phyloP scores from a whole-genome alignment of 2,329 filamentous ascomycete species.

The Diaporthe sp. region DNA sequence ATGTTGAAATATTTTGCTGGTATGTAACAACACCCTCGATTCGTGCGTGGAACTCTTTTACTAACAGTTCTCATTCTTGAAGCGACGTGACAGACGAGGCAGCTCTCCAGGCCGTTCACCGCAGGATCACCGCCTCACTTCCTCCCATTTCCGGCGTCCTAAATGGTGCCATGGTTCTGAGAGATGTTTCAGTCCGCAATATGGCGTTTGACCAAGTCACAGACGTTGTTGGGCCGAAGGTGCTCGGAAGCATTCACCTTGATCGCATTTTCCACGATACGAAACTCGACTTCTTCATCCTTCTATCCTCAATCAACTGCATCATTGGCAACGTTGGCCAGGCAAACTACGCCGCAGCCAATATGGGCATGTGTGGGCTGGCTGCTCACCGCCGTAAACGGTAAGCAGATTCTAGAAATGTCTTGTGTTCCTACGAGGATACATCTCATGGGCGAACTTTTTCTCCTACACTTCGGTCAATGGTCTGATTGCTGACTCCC shows the following conservation, averaged over 20 bases:
- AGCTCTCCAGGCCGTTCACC: constrained; percentile 29
- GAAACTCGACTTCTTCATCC: constrained; percentile 55
- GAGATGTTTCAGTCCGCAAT: constrained; percentile 43
- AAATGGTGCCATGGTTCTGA: constrained; percentile 47
- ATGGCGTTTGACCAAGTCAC: constrained; percentile 43
- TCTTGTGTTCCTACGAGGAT: background rate
- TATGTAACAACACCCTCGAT: background rate
- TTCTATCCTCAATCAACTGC: constrained; percentile 56
- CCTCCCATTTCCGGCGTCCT: constrained; percentile 44
- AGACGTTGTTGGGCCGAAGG: constrained; percentile 45
- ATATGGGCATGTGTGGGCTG: constrained; percentile 48
- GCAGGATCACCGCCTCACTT: constrained; percentile 32
- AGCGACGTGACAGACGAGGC: constrained; percentile 41
- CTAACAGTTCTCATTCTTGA: background rate
- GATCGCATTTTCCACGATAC: constrained; percentile 42
- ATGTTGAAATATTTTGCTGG: constrained; percentile 4
- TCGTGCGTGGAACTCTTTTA: background rate
- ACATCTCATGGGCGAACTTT: background rate
- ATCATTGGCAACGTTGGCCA: constrained; percentile 60
- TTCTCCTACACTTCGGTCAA: background rate
- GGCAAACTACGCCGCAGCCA: constrained; percentile 58
- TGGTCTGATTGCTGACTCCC: background rate
- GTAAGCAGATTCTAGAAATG: background rate
- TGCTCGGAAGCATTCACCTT: constrained; percentile 47
- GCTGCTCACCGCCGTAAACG: constrained; percentile 41